Evolutionary conservation across 345 rosid genomes (phyloP), one percentile per base, ranked within the genome.

Genomic region (Salix udensis): DNA sequence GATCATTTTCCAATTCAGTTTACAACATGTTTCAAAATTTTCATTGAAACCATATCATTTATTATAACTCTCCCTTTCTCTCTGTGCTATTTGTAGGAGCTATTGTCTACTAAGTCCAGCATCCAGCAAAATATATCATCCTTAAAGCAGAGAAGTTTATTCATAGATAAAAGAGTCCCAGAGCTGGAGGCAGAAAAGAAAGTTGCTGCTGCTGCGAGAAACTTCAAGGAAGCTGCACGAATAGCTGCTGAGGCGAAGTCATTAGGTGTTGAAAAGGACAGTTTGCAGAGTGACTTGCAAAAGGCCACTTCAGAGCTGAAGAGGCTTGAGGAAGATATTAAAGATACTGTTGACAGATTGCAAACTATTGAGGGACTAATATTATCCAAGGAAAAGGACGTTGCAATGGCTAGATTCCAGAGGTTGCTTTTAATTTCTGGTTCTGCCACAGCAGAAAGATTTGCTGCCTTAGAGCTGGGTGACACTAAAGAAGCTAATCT

Each of bases 191-290:
- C 91, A 48, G 96, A 94, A 87, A 94, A 94, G 90, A 94, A 88
- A 83, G 91, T 92, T 68, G 96, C 94, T 72, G 96, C 96, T 30
- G 78, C 91, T 14, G 89, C 90, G 18, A 91, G 98, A 87, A 92
- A 92, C 81, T 94, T 94, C 84, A 94, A 91, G 84, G 98, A 94
- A 85, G 98, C 98, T 65, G 98, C 91, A 46, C 81, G 97, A 78
- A 75, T 94, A 83, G 96, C 98, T 70, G 89, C 96, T 65, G 98
- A 94, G 82, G 90, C 91, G 1, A 94, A 94, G 87, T 88, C 98
- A 6, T 85, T 94, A 77, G 82, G 61, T 76, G 68, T 85, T 67
- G 98, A 94, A 73, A 94, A 88, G 85, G 94, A 92, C 60, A 79
- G 71, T 26, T 68, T 85, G 68, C 89, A 84, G 78, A 82, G 11